Percentiles rank a stretch among this genome's conserved stretches.
phyloP scores from a whole-genome alignment of 2,329 filamentous ascomycete genomes.

The Verticillium nonalfalfae region DNA sequence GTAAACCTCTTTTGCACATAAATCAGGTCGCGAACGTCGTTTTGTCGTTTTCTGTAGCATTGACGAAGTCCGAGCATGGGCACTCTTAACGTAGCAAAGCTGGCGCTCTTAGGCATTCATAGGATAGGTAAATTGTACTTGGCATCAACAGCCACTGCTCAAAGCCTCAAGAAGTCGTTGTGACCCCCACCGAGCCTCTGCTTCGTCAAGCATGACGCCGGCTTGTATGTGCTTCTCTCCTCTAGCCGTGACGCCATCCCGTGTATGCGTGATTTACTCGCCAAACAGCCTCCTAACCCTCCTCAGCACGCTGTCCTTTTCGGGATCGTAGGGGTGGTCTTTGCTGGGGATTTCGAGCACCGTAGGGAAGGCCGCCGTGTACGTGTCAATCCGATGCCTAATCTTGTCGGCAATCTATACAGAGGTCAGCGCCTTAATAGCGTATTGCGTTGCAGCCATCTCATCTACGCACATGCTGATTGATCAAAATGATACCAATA shows the following conservation, averaged over 20 bases:
- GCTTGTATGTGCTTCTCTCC: background rate
- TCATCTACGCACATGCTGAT: slow-evolving; percentile 74
- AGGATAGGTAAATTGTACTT: background rate
- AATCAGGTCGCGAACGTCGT: background rate
- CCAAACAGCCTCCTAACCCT: slow-evolving; percentile 66
- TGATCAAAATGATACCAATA: slow-evolving; percentile 93
- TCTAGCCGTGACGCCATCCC: background rate
- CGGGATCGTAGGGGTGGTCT: slow-evolving; percentile 97
- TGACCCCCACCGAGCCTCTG: background rate
- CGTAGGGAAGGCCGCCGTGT: slow-evolving; percentile 92
- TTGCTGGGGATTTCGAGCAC: slow-evolving; percentile 97
- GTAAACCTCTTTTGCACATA: background rate
- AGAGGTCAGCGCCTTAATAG: slow-evolving; percentile 12
- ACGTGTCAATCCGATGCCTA: slow-evolving; percentile 81
- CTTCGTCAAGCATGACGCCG: background rate
- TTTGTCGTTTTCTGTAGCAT: background rate
- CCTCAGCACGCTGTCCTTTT: slow-evolving; percentile 96
- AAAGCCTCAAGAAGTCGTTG: background rate
- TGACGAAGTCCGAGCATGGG: background rate
- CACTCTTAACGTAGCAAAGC: background rate
- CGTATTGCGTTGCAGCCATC: background rate
- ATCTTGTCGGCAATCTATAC: slow-evolving; percentile 85
- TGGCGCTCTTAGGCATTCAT: background rate
- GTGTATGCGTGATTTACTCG: slow-evolving; percentile 42
- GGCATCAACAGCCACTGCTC: background rate